Percentiles rank a stretch among this genome's conserved stretches.
Conservation (phyloP, 306 rosid species). For the Malus domestica region ASM211411v1 NC_041798.1:9128501-9129000, state of each 20-base stretch:
- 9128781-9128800: background rate
- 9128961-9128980: constrained; percentile 29
- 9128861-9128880: constrained; percentile 40
- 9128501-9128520: too few species aligned
- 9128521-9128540: too few species aligned
- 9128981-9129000: background rate
- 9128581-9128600: too few species aligned
- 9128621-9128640: too few species aligned
- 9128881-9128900: constrained; percentile 30
- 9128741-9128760: background rate
- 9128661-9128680: too few species aligned
- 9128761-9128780: background rate
- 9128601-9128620: too few species aligned
- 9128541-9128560: too few species aligned
- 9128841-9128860: constrained; percentile 38
- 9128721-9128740: too few species aligned
- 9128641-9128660: too few species aligned
- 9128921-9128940: background rate
- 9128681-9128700: too few species aligned
- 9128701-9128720: too few species aligned
- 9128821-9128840: constrained; percentile 16
- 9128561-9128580: too few species aligned
- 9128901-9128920: background rate
- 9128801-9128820: background rate
- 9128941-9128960: constrained; percentile 22